phyloP scores from a whole-genome alignment of 2,329 filamentous ascomycete genomes.

The Decorospora gaudefroyi region DNA sequence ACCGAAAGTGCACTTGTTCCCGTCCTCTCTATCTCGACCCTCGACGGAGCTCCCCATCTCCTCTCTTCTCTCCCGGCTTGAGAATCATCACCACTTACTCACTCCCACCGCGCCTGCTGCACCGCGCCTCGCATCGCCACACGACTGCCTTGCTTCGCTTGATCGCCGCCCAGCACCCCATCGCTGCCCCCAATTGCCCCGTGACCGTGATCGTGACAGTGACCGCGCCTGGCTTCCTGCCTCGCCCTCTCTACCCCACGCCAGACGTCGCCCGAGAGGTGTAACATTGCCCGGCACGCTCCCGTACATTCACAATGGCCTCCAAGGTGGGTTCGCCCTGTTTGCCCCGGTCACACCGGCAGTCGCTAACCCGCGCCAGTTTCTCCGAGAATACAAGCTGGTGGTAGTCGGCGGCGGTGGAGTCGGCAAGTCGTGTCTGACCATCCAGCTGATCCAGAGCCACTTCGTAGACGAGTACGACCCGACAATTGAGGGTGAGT shows the following conservation, averaged over 20 bases:
- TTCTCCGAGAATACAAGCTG: slow-evolving; percentile 60
- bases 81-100: background rate
- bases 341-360: slow-evolving; percentile 2
- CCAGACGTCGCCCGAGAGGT: slow-evolving; percentile 7
- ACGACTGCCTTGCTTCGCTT: slow-evolving; percentile 11
- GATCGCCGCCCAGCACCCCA: slow-evolving; percentile 11
- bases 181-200: slow-evolving; percentile 4
- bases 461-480: slow-evolving; percentile 99
- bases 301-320: slow-evolving; percentile 40
- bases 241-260: slow-evolving; percentile 4
- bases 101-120: slow-evolving; percentile 13
- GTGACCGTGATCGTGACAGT: too few species aligned
- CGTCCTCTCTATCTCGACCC: slow-evolving; percentile 15
- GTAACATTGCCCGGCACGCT: slow-evolving; percentile 12
- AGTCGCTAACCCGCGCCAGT: slow-evolving; percentile 47
- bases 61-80: slow-evolving; percentile 6
- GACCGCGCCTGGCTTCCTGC: slow-evolving; percentile 5
- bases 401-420: slow-evolving; percentile 98
- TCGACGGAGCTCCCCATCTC: slow-evolving; percentile 10
- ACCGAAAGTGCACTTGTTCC: slow-evolving; percentile 24
- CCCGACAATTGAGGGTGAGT: slow-evolving; percentile 94
- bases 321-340: slow-evolving; percentile 42
- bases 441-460: slow-evolving; percentile 79
- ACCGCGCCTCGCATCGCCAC: slow-evolving; percentile 21
- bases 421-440: slow-evolving; percentile 98